Evolutionary conservation across 331 rosid genomes (phyloP).

Genomic region (Saraca asoca): DNA sequence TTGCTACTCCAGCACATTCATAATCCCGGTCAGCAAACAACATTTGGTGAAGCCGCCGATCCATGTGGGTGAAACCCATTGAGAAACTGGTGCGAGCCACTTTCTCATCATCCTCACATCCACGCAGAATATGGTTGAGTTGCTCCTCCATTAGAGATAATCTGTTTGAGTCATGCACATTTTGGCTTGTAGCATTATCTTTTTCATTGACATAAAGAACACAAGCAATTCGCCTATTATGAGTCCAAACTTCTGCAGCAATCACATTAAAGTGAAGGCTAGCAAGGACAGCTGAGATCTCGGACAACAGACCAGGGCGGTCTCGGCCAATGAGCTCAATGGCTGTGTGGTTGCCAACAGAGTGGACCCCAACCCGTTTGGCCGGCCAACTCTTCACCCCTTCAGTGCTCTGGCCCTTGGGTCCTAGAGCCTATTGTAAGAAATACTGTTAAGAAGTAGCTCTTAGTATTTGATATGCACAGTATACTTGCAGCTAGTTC

Average conservation of each 20-base stretch:
- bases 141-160: slow-evolving; percentile 75
- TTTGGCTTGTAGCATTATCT: slow-evolving; percentile 40
- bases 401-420: slow-evolving; percentile 63
- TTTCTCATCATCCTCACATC: slow-evolving; percentile 68
- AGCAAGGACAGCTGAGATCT: slow-evolving; percentile 83
- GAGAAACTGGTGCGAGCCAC: slow-evolving; percentile 70
- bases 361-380: slow-evolving; percentile 68
- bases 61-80: slow-evolving; percentile 79
- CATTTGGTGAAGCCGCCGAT: slow-evolving; percentile 87
- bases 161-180: slow-evolving; percentile 53
- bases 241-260: slow-evolving; percentile 94
- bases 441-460: slow-evolving; percentile 47
- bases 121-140: slow-evolving; percentile 71
- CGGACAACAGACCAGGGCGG: slow-evolving; percentile 86
- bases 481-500: neutral
- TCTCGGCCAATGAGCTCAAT: slow-evolving; percentile 83
- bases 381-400: slow-evolving; percentile 57
- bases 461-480: slow-evolving; percentile 36
- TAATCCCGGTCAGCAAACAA: slow-evolving; percentile 83
- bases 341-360: slow-evolving; percentile 67
- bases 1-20: slow-evolving; percentile 58
- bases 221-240: slow-evolving; percentile 73
- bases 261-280: slow-evolving; percentile 66
- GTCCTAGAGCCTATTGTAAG: slow-evolving; percentile 83
- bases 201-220: slow-evolving; percentile 68